Evolutionary conservation across 352 stramenopile genomes (phyloP).

Genomic region (Globisporangium solare): DNA sequence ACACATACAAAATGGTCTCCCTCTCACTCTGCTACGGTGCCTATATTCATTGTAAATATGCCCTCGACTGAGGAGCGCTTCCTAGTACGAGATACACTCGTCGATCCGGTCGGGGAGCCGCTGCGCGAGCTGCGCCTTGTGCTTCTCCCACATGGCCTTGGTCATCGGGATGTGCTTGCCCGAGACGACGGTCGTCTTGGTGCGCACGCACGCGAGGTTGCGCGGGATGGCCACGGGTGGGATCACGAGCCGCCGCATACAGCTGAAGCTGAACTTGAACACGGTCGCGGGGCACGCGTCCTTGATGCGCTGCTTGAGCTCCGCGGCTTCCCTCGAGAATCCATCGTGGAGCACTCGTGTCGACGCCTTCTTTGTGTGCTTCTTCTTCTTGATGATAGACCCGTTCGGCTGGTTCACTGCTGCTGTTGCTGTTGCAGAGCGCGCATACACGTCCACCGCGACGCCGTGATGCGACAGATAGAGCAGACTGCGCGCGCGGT

Average conservation of each 20-base stretch:
- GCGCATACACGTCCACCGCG: conserved; percentile 12
- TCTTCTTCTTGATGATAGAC: conserved; percentile 4
- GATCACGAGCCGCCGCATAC: conserved; percentile 51
- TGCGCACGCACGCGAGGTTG: conserved; percentile 24
- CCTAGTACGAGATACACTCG: conserved; percentile 9
- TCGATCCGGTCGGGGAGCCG: conserved; percentile 18
- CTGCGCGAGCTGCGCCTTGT: conserved; percentile 19
- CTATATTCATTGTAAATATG: neutral
- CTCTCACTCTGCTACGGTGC: neutral
- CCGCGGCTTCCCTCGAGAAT: conserved; percentile 30
- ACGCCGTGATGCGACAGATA: conserved; percentile 30
- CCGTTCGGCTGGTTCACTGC: neutral
- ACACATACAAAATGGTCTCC: neutral
- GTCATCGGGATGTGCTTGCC: conserved; percentile 62
- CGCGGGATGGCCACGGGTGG: conserved; percentile 47
- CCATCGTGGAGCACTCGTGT: conserved; percentile 25
- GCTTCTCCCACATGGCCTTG: conserved; percentile 55
- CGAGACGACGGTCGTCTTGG: conserved; percentile 32
- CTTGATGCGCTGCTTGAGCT: conserved; percentile 57
- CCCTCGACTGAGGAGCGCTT: neutral
- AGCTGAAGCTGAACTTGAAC: conserved; percentile 53
- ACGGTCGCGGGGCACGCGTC: conserved; percentile 37
- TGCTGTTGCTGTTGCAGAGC: neutral
- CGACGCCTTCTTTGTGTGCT: conserved; percentile 4
- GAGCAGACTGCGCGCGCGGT: conserved; percentile 19